A percentile compares a stretch with the other conserved stretches of the same genome.
These are phyloP conservation scores for Cyclotella distinguenda DNA, from an alignment of 108 stramenopile species.

Conservation along the genomic window DNA sequence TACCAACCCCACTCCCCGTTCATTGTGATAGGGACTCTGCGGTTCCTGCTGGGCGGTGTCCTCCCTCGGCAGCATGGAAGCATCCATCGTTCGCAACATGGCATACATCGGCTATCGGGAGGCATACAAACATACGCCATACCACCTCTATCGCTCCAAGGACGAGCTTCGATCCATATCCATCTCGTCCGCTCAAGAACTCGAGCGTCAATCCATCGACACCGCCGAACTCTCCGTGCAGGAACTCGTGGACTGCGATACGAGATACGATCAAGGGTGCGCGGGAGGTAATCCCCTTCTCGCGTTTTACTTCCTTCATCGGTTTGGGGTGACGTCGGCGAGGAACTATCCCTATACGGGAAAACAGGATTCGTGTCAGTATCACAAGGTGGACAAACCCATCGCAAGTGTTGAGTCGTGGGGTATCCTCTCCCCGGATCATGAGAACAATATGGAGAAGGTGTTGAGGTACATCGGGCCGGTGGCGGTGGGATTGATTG, in stretches of 20 bases:
- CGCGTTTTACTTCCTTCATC: conserved; percentile 84
- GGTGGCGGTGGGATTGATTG: conserved; percentile 73
- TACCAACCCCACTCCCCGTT: too few relatives aligned
- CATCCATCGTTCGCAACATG: conserved; percentile 62
- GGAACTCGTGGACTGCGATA: conserved; percentile 92
- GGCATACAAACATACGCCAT: conserved; percentile 13
- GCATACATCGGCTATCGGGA: conserved; percentile 52
- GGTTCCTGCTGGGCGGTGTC: conserved; percentile 98
- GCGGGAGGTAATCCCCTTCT: conserved; percentile 89
- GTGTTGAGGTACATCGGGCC: conserved; percentile 76
- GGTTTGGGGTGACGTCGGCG: conserved; percentile 59
- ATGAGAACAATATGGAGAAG: conserved; percentile 69
- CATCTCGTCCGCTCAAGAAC: conserved; percentile 35
- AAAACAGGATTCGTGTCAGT: conserved; percentile 34
- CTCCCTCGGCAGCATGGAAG: conserved; percentile 92
- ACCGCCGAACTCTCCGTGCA: conserved; percentile 73
- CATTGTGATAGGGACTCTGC: conserved; percentile 74
- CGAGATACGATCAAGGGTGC: conserved; percentile 82
- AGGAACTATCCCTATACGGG: conserved; percentile 69
- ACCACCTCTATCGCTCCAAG: background rate
- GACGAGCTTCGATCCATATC: conserved; percentile 11
- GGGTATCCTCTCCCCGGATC: conserved; percentile 67
- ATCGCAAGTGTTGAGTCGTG: conserved; percentile 72
- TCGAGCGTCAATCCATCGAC: conserved; percentile 53
- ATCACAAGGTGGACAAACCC: conserved; percentile 37